Conservation (phyloP, 2,329 filamentous ascomycete genomes). For the Chaetomiaceae sp. region DNA sequence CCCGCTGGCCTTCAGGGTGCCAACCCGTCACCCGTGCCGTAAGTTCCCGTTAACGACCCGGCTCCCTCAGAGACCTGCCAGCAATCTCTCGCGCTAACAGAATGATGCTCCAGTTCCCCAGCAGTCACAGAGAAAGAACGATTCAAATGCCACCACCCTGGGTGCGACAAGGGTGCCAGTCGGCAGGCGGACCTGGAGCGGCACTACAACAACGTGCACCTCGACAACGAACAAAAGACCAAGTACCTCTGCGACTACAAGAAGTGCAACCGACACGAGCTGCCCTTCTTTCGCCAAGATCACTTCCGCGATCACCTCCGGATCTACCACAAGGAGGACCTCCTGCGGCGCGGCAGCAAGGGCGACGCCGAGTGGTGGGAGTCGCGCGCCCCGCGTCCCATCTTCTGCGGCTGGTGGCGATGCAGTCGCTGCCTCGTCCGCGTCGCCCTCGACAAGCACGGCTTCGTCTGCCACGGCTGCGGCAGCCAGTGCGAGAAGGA, state of each 20-base stretch:
- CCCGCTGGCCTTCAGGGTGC: neutral
- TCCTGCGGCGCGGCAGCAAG: conserved; percentile 41
- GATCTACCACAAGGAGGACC: conserved; percentile 51
- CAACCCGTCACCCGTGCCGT: neutral
- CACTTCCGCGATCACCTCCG: conserved; percentile 55
- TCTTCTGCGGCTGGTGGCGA: conserved; percentile 46
- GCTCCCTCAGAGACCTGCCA: neutral
- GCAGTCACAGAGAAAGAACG: conserved; percentile 11
- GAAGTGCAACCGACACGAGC: conserved; percentile 40
- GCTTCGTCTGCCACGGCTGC: conserved; percentile 45
- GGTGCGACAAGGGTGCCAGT: conserved; percentile 45
- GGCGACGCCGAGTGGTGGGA: conserved; percentile 23
- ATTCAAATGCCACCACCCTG: conserved; percentile 36
- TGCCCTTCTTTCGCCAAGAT: conserved; percentile 50
- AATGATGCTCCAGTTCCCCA: neutral
- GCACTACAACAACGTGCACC: conserved; percentile 48
- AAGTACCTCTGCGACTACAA: conserved; percentile 49
- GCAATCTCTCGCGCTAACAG: neutral
- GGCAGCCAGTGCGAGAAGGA: conserved; percentile 40
- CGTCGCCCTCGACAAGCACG: conserved; percentile 37
- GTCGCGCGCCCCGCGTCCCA: conserved; percentile 14
- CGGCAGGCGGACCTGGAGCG: conserved; percentile 51
- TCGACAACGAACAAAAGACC: conserved; percentile 37
- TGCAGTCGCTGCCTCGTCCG: conserved; percentile 49
- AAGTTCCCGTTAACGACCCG: neutral